Conservation (phyloP, 495 filamentous ascomycete genomes). For the Clavariopsis aquatica region DNA sequence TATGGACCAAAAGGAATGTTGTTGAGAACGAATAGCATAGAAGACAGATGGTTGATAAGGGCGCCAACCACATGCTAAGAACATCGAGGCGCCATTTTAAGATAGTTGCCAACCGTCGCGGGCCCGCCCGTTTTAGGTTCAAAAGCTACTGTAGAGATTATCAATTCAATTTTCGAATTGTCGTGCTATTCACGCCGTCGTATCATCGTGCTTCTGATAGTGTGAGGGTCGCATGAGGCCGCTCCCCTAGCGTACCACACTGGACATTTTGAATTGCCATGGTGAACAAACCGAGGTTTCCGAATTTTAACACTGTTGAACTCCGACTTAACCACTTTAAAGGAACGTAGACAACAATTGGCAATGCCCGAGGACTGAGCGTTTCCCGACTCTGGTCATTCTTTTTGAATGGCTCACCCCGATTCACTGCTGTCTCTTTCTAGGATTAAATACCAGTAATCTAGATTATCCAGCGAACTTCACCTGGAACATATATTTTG, state of each 20-base stretch:
- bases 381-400: neutral
- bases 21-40: neutral
- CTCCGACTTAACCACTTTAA: no score
- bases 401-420: neutral
- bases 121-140: no score
- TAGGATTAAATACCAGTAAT: neutral
- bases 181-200: neutral
- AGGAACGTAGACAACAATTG: no score
- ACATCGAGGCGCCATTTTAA: no score
- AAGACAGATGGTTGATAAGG: neutral
- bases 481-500: no score
- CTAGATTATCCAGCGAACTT: neutral
- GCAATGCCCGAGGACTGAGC: neutral
- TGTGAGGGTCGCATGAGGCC: neutral
- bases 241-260: neutral
- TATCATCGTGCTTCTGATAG: neutral
- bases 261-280: neutral
- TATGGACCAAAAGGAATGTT: no score
- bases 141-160: no score
- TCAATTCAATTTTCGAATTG: no score
- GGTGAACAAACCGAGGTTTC: neutral
- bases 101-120: no score
- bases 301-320: neutral
- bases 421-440: neutral
- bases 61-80: no score